Percentiles rank a stretch among this genome's conserved stretches.
Evolutionary conservation across 2,329 filamentous ascomycete species (phyloP).

Genomic region (Ceratocystis cubensis): DNA sequence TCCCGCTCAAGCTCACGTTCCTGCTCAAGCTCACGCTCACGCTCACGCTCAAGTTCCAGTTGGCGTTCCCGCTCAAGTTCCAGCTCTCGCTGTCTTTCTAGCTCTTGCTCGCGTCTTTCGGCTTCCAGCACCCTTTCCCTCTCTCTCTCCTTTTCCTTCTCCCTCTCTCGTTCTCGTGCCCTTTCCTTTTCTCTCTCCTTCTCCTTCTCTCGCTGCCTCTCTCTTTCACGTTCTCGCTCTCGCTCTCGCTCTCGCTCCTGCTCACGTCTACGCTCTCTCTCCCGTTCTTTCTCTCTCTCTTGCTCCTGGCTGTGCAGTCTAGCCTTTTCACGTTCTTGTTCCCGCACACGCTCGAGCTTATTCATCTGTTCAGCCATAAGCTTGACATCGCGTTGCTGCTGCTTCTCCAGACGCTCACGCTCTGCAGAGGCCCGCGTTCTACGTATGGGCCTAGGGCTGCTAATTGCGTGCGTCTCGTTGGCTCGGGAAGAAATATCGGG

Average conservation of each 20-base stretch:
- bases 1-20: conserved; percentile 4
- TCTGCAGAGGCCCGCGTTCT: conserved; percentile 48
- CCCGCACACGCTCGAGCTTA: conserved; percentile 54
- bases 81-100: conserved; percentile 11
- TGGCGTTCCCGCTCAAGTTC: not conserved
- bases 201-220: conserved; percentile 12
- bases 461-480: conserved; percentile 22
- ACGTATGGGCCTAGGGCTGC: conserved; percentile 32
- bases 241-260: conserved; percentile 18
- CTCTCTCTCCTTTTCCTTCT: conserved; percentile 23
- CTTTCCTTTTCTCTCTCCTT: conserved; percentile 20
- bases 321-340: conserved; percentile 59
- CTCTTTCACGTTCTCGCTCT: not conserved
- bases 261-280: conserved; percentile 28
- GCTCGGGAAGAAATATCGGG: conserved; percentile 31
- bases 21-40: not conserved
- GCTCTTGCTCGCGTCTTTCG: not conserved
- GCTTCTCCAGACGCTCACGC: conserved; percentile 52
- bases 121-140: conserved; percentile 23
- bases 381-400: conserved; percentile 52
- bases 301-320: conserved; percentile 46
- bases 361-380: conserved; percentile 47
- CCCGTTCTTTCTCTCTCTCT: conserved; percentile 43
- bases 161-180: conserved; percentile 22
- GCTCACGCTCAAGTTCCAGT: conserved; percentile 39